These are phyloP conservation scores for Geotrichum armillariae DNA, from an alignment of 1,139 yeast genomes.

Conservation along the genomic window DNA sequence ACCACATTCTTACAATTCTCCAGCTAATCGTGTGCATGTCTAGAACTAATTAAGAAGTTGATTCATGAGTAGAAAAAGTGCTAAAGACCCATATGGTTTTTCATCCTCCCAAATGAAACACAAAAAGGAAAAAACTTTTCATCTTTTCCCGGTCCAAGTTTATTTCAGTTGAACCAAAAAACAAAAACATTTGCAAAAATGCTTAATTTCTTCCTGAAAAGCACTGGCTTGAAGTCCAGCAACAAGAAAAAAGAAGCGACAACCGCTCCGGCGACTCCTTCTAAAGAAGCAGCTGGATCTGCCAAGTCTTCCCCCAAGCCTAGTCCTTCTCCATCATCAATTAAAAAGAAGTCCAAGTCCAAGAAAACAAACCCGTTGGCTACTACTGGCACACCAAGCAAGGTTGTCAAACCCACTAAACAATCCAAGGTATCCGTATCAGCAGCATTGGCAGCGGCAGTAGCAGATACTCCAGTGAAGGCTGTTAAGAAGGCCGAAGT, in stretches of 20 bases:
- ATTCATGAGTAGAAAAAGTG: too few species aligned
- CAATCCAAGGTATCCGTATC: not conserved
- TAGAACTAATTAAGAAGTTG: too few species aligned
- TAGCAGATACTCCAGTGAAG: not conserved
- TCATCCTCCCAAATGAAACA: too few species aligned
- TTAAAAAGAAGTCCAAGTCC: not conserved
- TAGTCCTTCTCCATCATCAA: not conserved
- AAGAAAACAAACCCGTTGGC: not conserved
- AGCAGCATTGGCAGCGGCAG: not conserved
- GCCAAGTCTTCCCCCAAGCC: not conserved
- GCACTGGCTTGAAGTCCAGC: not conserved
- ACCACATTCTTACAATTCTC: too few species aligned
- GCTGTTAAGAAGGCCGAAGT: too few species aligned
- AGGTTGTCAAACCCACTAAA: not conserved
- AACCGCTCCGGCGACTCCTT: not conserved
- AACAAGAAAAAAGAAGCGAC: not conserved
- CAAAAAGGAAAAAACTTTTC: too few species aligned
- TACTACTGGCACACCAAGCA: not conserved
- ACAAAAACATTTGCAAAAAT: too few species aligned
- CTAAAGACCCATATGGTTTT: too few species aligned
- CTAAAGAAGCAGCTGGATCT: not conserved
- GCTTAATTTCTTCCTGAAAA: conserved; percentile 6
- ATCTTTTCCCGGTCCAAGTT: too few species aligned
- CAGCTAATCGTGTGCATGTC: too few species aligned
- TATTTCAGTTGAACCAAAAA: too few species aligned